These are phyloP conservation scores for Paramyrothecium sp. DNA, from an alignment of 2,329 filamentous ascomycete species.

Conservation along the genomic window DNA sequence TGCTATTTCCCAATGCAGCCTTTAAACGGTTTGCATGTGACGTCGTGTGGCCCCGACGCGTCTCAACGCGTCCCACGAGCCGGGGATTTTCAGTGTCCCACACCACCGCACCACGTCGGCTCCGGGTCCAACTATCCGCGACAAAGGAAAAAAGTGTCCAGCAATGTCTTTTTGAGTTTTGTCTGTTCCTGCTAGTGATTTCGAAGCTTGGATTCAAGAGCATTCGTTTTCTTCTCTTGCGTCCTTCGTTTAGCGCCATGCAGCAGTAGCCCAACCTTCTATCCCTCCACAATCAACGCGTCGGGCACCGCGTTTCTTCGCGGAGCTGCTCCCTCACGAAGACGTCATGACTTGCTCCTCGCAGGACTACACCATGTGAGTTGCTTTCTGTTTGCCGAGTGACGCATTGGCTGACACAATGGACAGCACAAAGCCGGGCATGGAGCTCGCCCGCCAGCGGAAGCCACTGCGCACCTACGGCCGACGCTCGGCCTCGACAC, in stretches of 20 bases:
- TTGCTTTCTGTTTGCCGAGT: not conserved
- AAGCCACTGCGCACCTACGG: conserved; percentile 40
- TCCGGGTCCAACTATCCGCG: not conserved
- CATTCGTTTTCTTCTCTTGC: not conserved
- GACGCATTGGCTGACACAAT: conserved; percentile 6
- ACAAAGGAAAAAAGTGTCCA: not conserved
- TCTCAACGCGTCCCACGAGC: not conserved
- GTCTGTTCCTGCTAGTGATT: not conserved
- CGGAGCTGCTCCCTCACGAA: not conserved
- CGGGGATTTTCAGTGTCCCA: not conserved
- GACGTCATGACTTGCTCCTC: conserved; percentile 11
- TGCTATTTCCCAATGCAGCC: no score
- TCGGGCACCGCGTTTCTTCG: not conserved
- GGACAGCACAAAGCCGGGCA: conserved; percentile 27
- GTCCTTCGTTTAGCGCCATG: no score
- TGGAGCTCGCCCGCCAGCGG: conserved; percentile 22
- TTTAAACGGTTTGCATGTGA: not conserved
- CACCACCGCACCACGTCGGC: no score
- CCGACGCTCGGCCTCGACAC: conserved; percentile 24
- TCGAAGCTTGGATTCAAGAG: not conserved
- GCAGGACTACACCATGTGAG: conserved; percentile 27
- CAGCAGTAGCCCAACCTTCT: no score
- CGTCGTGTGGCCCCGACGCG: not conserved
- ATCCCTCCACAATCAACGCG: not conserved
- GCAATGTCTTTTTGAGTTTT: not conserved